These are phyloP conservation scores for Claviceps pazoutovae DNA, from an alignment of 2,329 filamentous ascomycete genomes.

Conservation along the genomic window DNA sequence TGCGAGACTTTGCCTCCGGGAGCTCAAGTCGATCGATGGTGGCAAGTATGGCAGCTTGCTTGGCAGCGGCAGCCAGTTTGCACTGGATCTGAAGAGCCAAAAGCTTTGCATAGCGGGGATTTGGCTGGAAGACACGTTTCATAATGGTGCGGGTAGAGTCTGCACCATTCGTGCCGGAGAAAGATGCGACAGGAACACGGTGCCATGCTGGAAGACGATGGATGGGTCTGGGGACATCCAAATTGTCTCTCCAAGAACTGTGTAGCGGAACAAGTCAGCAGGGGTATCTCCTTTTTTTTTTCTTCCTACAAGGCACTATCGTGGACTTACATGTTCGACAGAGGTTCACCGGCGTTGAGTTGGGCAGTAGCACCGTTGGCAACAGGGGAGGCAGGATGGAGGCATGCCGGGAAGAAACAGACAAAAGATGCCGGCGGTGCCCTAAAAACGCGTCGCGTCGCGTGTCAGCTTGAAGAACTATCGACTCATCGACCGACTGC, in stretches of 20 bases:
- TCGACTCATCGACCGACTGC: not conserved
- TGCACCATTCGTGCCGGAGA: slow-evolving; percentile 9
- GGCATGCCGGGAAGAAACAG: slow-evolving; percentile 13
- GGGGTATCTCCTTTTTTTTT: not conserved
- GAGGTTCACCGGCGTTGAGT: not conserved
- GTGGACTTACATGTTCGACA: slow-evolving; percentile 1
- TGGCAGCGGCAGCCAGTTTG: not conserved
- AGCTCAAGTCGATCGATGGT: slow-evolving; percentile 1
- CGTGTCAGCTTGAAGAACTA: slow-evolving; percentile 9
- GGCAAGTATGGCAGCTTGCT: not conserved
- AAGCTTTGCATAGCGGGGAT: not conserved
- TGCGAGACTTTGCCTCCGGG: slow-evolving; percentile 5
- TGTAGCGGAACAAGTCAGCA: not conserved
- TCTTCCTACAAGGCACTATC: not conserved
- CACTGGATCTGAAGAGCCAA: not conserved
- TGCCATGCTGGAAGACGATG: slow-evolving; percentile 17
- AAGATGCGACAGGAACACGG: slow-evolving; percentile 15
- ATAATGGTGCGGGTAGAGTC: slow-evolving; percentile 14
- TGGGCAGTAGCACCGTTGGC: not conserved
- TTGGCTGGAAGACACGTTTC: slow-evolving; percentile 17
- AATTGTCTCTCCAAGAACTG: slow-evolving; percentile 13
- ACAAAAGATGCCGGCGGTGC: slow-evolving; percentile 14
- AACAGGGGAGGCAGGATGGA: slow-evolving; percentile 1
- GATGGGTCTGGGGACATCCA: slow-evolving; percentile 10
- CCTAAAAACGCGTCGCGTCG: slow-evolving; percentile 3